Conservation (phyloP, 371 early-diverging fungal genomes). For the Catenaria anguillulae region DNA sequence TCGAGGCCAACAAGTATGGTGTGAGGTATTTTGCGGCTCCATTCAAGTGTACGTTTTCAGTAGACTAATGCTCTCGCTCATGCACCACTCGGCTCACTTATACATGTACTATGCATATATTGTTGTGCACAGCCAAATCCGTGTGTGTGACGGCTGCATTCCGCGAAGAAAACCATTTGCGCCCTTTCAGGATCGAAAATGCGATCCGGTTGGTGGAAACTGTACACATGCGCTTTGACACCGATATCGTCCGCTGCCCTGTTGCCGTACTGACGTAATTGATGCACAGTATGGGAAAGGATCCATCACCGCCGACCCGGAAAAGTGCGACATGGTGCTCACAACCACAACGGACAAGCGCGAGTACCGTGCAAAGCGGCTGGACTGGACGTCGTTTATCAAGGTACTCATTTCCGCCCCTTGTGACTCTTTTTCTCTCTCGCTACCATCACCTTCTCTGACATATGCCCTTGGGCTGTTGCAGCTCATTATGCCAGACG, state of each 20-base stretch:
- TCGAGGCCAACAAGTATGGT: background rate
- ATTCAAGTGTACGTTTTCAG: background rate
- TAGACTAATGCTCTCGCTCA: no score
- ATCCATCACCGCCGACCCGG: background rate
- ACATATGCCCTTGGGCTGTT: no score
- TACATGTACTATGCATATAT: no score
- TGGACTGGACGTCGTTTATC: background rate
- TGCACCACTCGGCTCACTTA: no score
- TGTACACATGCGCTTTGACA: no score
- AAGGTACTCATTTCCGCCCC: no score
- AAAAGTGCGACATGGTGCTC: background rate
- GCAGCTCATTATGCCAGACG: no score
- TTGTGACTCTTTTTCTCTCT: background rate
- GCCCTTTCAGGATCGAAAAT: background rate
- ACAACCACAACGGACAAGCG: background rate
- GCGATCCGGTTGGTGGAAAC: background rate
- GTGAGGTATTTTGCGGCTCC: background rate
- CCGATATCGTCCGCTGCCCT: no score
- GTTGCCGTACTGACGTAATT: no score
- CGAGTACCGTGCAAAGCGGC: background rate
- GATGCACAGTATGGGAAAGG: constrained; percentile 1
- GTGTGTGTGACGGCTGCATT: background rate
- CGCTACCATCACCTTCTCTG: no score
- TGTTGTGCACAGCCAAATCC: background rate
- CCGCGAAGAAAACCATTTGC: background rate